Evolutionary conservation across 2,329 filamentous ascomycete genomes (phyloP).

Genomic region (Xylaria sp.): DNA sequence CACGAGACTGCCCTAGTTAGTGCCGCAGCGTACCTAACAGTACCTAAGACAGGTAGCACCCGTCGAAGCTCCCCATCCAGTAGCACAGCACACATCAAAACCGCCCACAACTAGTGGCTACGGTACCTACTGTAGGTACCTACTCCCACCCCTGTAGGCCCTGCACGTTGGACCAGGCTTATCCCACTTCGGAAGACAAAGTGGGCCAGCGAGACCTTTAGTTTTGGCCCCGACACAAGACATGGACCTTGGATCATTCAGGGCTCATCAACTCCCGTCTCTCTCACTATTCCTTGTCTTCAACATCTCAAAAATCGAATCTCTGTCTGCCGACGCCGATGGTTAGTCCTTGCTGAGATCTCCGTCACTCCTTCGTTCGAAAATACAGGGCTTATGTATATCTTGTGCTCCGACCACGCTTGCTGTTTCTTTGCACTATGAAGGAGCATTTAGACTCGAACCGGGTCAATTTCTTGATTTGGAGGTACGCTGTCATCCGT

Average conservation of each 20-base stretch:
- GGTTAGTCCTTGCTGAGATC: slow-evolving; percentile 20
- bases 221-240: slow-evolving; percentile 45
- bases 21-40: neutral
- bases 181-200: slow-evolving; percentile 31
- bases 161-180: slow-evolving; percentile 41
- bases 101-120: neutral
- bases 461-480: slow-evolving; percentile 76
- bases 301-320: slow-evolving; percentile 42
- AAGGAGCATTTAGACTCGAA: slow-evolving; percentile 74
- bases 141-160: slow-evolving; percentile 28
- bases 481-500: slow-evolving; percentile 67
- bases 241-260: slow-evolving; percentile 44
- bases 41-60: neutral
- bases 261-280: slow-evolving; percentile 46
- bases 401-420: slow-evolving; percentile 20
- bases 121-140: slow-evolving; percentile 11
- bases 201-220: slow-evolving; percentile 42
- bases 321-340: slow-evolving; percentile 30
- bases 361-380: slow-evolving; percentile 17
- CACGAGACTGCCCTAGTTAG: neutral
- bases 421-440: slow-evolving; percentile 54
- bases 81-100: neutral
- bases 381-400: slow-evolving; percentile 13
- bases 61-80: neutral
- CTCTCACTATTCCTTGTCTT: slow-evolving; percentile 45